These are phyloP conservation scores for Diplodia seriata DNA, from an alignment of 2,329 filamentous ascomycete genomes.

Conservation along the genomic window DNA sequence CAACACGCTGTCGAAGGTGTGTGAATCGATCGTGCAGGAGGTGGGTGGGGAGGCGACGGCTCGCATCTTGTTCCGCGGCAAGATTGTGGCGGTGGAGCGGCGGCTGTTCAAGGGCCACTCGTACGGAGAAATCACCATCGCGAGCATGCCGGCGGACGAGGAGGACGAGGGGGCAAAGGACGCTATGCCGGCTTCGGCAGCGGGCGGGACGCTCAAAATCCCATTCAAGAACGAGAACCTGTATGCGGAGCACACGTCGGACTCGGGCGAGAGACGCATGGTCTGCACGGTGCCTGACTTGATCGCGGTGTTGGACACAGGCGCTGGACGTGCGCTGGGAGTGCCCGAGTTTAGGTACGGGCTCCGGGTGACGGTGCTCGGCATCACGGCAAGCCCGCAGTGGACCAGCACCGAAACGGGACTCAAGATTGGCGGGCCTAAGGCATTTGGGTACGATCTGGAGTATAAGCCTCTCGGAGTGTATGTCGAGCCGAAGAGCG, in stretches of 20 bases:
- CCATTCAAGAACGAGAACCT: slow-evolving; percentile 80
- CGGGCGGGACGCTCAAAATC: slow-evolving; percentile 62
- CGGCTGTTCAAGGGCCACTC: slow-evolving; percentile 64
- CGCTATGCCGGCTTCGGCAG: slow-evolving; percentile 30
- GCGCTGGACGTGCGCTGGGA: slow-evolving; percentile 26
- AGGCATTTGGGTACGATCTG: slow-evolving; percentile 32
- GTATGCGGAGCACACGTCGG: slow-evolving; percentile 55
- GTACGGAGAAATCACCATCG: slow-evolving; percentile 65
- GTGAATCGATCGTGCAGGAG: slow-evolving; percentile 51
- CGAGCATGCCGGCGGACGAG: slow-evolving; percentile 38
- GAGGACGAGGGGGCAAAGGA: slow-evolving; percentile 39
- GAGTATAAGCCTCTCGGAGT: slow-evolving; percentile 27
- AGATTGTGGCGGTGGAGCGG: slow-evolving; percentile 67
- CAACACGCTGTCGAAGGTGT: slow-evolving; percentile 51
- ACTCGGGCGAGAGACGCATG: slow-evolving; percentile 47
- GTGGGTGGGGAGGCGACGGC: slow-evolving; percentile 56
- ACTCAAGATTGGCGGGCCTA: slow-evolving; percentile 29
- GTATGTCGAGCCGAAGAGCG: slow-evolving; percentile 32
- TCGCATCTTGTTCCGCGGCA: slow-evolving; percentile 67
- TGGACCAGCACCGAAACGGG: slow-evolving; percentile 28
- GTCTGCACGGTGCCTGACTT: slow-evolving; percentile 54
- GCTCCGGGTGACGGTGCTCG: slow-evolving; percentile 30
- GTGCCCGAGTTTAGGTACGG: slow-evolving; percentile 32
- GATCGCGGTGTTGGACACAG: slow-evolving; percentile 32
- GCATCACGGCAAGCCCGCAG: slow-evolving; percentile 31